Evolutionary conservation across 1,284 basidiomycete species (phyloP), one percentile per base, ranked within the genome.

Genomic region (Pseudozyma sp.): DNA sequence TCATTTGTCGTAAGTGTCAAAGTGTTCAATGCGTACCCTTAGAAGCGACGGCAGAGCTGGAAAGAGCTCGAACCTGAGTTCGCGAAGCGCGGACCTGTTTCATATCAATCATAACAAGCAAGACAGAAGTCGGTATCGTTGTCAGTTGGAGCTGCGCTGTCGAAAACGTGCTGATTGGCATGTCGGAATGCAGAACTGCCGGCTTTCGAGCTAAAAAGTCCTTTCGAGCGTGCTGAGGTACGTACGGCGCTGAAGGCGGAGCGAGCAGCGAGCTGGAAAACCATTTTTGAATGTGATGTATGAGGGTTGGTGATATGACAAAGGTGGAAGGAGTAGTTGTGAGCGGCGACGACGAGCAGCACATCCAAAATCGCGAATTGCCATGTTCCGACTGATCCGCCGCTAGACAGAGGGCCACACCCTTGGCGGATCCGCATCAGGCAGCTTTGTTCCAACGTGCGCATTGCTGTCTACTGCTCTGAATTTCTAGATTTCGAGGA

Each of bases 31-130:
- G 72, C 77, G 50, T 64, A 80, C 79, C 79, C 77, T 80, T 83
- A 65, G 79, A 78, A 56, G 76, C 78, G 21, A 76, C 75, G 43
- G 76, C 77, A 49, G 82, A 80, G 67, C 78, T 79, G 43, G 82
- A 82, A 52, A 83, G 55, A 50, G 77, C 77, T 54, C 82, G 82
- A 19, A 66, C 66, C 71, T 77, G 75, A 10, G 63, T 56, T 45
- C 66, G 63, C 61, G 71, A 69, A 45, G 70, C 62, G 47, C 78
- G 76, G 59, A 67, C 67, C 72, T 77, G 71, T 68, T 52, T 3
- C 1, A 16, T 18, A 59, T 16, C 21, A 31, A 53, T 50, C 38
- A 52, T 44, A 31, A 39, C n/a, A 16, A 52, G 19, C 11, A 25
- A 35, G 8, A 34, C 11, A 16, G 19, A 12, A 18, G 14, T 35